These are phyloP conservation scores for Sparassis latifolia DNA, from an alignment of 1,284 basidiomycete genomes.

Conservation along the genomic window DNA sequence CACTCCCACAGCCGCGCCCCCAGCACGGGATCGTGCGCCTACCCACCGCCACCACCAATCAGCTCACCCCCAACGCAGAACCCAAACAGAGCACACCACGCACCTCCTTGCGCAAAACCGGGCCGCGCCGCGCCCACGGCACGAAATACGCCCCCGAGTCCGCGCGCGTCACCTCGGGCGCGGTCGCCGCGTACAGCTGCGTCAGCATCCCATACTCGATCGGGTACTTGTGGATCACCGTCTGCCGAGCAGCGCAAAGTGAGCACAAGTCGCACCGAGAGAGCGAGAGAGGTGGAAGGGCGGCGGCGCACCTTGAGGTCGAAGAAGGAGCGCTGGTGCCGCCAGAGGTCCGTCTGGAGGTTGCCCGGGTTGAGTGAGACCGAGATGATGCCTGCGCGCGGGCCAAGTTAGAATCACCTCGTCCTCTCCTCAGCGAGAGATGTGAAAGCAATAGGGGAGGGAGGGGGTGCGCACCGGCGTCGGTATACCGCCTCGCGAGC, in stretches of 20 bases:
- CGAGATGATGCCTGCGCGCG: background rate
- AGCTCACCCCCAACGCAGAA: too few relatives aligned
- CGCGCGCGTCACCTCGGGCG: background rate
- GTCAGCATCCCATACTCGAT: background rate
- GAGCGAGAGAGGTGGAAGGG: background rate
- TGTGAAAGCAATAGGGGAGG: too few relatives aligned
- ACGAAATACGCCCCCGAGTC: background rate
- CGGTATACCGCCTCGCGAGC: too few relatives aligned
- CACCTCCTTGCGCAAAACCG: background rate
- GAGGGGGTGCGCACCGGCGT: too few relatives aligned
- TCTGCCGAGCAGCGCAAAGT: background rate
- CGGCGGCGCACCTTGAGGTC: background rate
- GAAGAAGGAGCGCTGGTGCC: background rate
- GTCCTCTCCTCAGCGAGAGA: too few relatives aligned
- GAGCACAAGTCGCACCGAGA: background rate
- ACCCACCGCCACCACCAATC: too few relatives aligned
- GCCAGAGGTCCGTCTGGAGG: background rate
- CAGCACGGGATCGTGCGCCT: too few relatives aligned
- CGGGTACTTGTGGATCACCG: background rate
- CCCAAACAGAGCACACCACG: background rate
- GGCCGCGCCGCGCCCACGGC: background rate
- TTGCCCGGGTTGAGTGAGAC: background rate
- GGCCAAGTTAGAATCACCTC: too few relatives aligned
- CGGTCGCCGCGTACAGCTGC: conserved; percentile 1
- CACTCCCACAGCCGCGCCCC: too few relatives aligned